A percentile compares a stretch with the other conserved stretches of the same genome.
These are phyloP conservation scores for Aspergillus fumigatus DNA, from an alignment of 2,329 filamentous ascomycete genomes.

Conservation along the genomic window DNA sequence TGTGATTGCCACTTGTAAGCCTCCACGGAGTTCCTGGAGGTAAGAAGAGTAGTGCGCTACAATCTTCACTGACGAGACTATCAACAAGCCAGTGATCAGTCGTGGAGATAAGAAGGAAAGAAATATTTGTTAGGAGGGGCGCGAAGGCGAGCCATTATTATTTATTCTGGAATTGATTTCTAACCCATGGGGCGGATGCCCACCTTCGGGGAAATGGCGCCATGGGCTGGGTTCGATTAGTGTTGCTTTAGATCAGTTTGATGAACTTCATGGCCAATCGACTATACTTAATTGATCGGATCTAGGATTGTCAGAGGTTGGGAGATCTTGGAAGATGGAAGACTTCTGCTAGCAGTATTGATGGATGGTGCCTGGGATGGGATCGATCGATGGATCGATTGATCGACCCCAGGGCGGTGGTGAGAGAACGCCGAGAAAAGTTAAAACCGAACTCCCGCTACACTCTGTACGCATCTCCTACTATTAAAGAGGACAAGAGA, in stretches of 20 bases:
- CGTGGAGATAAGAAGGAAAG: not conserved
- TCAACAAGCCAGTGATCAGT: not conserved
- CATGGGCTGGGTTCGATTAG: conserved; percentile 19
- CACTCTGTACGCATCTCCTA: not conserved
- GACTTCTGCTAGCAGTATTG: not conserved
- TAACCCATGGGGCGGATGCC: conserved; percentile 1
- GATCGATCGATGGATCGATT: too few species aligned
- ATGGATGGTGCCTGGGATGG: too few species aligned
- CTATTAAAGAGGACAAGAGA: not conserved
- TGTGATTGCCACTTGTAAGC: not conserved
- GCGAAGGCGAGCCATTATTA: conserved; percentile 2
- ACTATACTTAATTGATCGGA: not conserved
- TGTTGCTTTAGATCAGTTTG: not conserved
- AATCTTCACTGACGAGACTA: not conserved
- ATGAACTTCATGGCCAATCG: not conserved
- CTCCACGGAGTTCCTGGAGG: not conserved
- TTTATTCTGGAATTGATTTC: conserved; percentile 5
- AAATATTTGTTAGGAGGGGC: not conserved
- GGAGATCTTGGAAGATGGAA: too few species aligned
- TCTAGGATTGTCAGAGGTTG: not conserved
- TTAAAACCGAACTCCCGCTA: not conserved
- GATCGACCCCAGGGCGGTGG: not conserved
- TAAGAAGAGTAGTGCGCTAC: not conserved
- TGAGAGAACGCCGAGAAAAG: not conserved
- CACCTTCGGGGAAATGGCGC: conserved; percentile 13